Evolutionary conservation across 2,329 filamentous ascomycete species (phyloP).

Genomic region (Colletotrichum sp.): DNA sequence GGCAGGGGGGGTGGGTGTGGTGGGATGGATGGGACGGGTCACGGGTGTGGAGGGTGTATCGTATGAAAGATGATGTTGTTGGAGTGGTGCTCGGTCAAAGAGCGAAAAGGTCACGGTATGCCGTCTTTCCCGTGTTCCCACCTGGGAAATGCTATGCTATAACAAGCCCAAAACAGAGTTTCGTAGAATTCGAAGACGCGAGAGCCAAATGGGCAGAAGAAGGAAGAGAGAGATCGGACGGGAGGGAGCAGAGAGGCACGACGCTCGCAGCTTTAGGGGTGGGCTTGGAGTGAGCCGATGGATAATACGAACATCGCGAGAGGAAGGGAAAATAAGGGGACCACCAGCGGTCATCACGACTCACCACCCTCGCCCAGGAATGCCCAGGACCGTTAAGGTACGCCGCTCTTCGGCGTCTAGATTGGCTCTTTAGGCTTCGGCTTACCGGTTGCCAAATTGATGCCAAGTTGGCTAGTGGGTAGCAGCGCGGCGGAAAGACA

Average conservation of each 20-base stretch:
- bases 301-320: neutral
- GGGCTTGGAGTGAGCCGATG: neutral
- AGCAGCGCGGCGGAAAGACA: neutral
- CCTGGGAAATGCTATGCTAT: neutral
- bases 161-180: neutral
- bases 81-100: conserved; percentile 3
- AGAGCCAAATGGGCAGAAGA: conserved; percentile 11
- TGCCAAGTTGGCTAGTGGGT: neutral
- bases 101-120: neutral
- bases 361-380: neutral
- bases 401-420: neutral
- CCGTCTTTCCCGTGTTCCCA: conserved; percentile 1
- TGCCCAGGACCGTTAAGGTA: neutral
- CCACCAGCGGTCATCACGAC: neutral
- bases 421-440: neutral
- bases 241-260: neutral
- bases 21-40: neutral
- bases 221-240: conserved; percentile 13
- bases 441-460: neutral
- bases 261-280: too few relatives aligned
- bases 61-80: neutral
- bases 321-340: neutral
- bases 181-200: neutral
- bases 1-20: neutral
- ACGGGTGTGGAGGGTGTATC: neutral